Conservation (phyloP, 1,284 basidiomycete species). For the Trichosporon sp. region DNA sequence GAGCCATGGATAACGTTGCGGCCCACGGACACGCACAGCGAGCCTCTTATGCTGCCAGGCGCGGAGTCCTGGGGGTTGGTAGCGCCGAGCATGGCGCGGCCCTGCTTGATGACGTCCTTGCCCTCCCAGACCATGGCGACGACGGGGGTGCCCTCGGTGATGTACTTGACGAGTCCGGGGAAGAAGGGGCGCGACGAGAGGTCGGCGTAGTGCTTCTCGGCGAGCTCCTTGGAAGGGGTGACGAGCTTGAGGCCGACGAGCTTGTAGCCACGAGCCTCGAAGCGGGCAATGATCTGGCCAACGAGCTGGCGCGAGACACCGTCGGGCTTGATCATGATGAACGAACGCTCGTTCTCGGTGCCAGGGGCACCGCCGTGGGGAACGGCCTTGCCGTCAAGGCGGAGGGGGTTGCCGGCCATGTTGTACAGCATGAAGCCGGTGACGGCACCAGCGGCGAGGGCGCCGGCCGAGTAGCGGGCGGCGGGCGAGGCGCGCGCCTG, state of each 20-base stretch:
- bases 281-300: slow-evolving; percentile 44
- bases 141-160: slow-evolving; percentile 46
- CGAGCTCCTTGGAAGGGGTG: slow-evolving; percentile 40
- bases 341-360: slow-evolving; percentile 50
- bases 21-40: slow-evolving; percentile 12
- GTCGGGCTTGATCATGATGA: slow-evolving; percentile 52
- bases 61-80: slow-evolving; percentile 46
- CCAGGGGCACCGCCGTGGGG: slow-evolving; percentile 52
- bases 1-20: slow-evolving; percentile 53
- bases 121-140: slow-evolving; percentile 42
- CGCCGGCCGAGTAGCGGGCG: slow-evolving; percentile 25
- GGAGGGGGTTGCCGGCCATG: slow-evolving; percentile 26
- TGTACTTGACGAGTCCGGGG: slow-evolving; percentile 45
- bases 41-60: slow-evolving; percentile 21
- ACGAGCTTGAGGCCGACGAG: slow-evolving; percentile 47
- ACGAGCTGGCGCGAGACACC: slow-evolving; percentile 45
- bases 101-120: slow-evolving; percentile 46
- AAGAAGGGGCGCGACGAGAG: slow-evolving; percentile 44
- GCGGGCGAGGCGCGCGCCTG: slow-evolving; percentile 27
- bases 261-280: slow-evolving; percentile 48
- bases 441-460: slow-evolving; percentile 31
- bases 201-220: slow-evolving; percentile 47
- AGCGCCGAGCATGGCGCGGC: slow-evolving; percentile 45
- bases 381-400: slow-evolving; percentile 48
- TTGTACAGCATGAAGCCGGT: slow-evolving; percentile 34